A percentile compares a stretch with the other conserved stretches of the same genome.
These are phyloP conservation scores for Fusarium pseudograminearum DNA, from an alignment of 2,329 filamentous ascomycete species.

Conservation along the genomic window DNA sequence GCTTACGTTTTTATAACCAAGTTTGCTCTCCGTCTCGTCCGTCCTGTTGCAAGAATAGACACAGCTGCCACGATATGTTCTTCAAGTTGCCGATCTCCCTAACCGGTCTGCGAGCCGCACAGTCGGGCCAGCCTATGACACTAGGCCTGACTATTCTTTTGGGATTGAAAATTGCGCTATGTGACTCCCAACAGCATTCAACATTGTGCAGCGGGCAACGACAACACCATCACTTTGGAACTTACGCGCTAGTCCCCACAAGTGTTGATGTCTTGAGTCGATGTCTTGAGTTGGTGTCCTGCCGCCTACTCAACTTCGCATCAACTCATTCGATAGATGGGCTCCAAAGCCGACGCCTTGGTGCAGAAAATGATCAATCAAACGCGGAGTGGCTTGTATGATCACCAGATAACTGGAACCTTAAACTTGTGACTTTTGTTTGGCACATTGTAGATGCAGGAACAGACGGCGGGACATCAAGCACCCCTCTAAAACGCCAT, in stretches of 20 bases:
- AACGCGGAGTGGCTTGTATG: slow-evolving; percentile 20
- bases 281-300: slow-evolving; percentile 29
- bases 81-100: slow-evolving; percentile 38
- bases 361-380: slow-evolving; percentile 19
- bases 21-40: slow-evolving; percentile 20
- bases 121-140: slow-evolving; percentile 44
- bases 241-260: slow-evolving; percentile 28
- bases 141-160: slow-evolving; percentile 37
- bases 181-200: slow-evolving; percentile 31
- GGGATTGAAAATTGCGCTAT: slow-evolving; percentile 30
- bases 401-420: slow-evolving; percentile 34
- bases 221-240: slow-evolving; percentile 18
- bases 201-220: slow-evolving; percentile 37
- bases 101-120: slow-evolving; percentile 31
- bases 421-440: slow-evolving; percentile 25
- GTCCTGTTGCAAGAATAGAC: slow-evolving; percentile 10
- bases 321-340: slow-evolving; percentile 9
- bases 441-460: slow-evolving; percentile 38
- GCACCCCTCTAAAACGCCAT: slow-evolving; percentile 27
- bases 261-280: slow-evolving; percentile 14
- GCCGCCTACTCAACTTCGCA: slow-evolving; percentile 17
- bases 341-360: slow-evolving; percentile 5
- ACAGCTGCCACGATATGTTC: slow-evolving; percentile 24
- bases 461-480: slow-evolving; percentile 25
- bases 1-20: slow-evolving; percentile 23